Base-by-base conservation (phyloP, 148 eudicot genomes). In the Chenopodium album region DNA sequence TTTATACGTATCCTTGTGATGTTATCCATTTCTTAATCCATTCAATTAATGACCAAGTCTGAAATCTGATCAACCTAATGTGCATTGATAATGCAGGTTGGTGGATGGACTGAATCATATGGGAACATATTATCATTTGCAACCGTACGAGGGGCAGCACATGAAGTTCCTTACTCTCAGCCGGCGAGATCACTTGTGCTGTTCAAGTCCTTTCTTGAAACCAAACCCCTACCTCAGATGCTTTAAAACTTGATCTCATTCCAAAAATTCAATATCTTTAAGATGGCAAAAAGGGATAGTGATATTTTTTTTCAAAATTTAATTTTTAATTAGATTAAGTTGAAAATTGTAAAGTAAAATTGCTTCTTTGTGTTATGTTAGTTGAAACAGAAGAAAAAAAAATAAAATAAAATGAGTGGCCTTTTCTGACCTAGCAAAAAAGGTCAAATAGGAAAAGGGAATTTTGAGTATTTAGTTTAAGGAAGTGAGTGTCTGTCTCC, bases 81-180 rank as follows among this genome's bases (percentile, higher is more conserved):
- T 72, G 28, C 50, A 60, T 20, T 64, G 52, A 20, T 75, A 37
- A 50, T 62, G 64, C 85, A 94, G 98, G 98, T 94, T 52, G 98
- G 98, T 4, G 98, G 98, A 67, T 94, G 98, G 98, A 94, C 98
- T 12, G 88, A 91, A 83, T 94, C 89, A 63, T 94, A 91, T 29
- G 97, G 94, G 10, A 76, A 87, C 26, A 84, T 88, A 41, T 83
- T 94, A 34, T 90, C 94, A 23, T 94, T 94, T 71, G 98, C 98
- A 31, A 94, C 98, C 12, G 82, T 94, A 63, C 83, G 98, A 90
- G 98, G 98, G 5, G 98, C 98, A 16, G 87, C 98, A 31, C 98
- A 94, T 76, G 98, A 94, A 88, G 98, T 87, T 20, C 98, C 98
- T 2, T 94, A 92, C 88, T 94, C 98, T 0, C 98, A 94, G 76